These are phyloP conservation scores for Primulina huaijiensis DNA, from an alignment of 257 asterid genomes.

Conservation along the genomic window DNA sequence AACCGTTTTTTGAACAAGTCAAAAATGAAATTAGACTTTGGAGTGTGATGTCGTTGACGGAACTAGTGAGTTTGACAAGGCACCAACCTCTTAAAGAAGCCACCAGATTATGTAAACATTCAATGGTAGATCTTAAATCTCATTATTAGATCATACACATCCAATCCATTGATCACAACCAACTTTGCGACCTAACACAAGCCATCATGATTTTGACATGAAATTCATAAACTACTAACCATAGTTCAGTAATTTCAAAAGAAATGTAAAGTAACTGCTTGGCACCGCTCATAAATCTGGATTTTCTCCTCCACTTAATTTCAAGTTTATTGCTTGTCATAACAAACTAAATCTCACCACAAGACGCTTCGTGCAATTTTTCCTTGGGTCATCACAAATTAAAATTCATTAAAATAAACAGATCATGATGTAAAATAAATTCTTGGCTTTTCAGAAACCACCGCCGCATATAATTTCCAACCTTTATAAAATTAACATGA, in stretches of 20 bases:
- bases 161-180: background rate
- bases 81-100: background rate
- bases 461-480: background rate
- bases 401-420: conserved; percentile 8
- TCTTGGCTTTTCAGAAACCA: conserved; percentile 12
- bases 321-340: background rate
- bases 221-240: background rate
- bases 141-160: too few relatives aligned
- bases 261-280: background rate
- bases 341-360: background rate
- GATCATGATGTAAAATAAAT: conserved; percentile 14
- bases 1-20: background rate
- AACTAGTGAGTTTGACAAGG: background rate
- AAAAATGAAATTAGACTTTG: background rate
- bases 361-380: background rate
- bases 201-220: background rate
- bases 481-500: conserved; percentile 2
- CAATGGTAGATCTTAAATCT: background rate
- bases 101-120: background rate
- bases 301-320: background rate
- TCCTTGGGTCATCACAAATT: background rate
- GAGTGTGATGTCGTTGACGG: background rate
- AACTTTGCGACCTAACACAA: background rate
- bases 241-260: background rate
- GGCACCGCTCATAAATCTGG: background rate